Evolutionary conservation across 345 rosid species (phyloP).

Genomic region (Acer saccharum): DNA sequence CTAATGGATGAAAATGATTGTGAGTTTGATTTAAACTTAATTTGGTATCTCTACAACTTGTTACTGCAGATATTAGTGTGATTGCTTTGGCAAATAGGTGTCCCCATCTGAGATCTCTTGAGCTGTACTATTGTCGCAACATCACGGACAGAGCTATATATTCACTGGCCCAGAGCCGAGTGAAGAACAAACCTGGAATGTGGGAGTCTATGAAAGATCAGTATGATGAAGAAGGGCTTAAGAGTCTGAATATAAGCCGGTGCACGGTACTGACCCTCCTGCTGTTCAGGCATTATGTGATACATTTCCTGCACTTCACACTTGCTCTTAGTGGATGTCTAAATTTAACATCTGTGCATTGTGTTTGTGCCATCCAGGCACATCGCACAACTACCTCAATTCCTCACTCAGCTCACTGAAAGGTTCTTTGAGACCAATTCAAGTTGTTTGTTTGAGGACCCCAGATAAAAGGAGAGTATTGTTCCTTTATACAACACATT

Average conservation of each 20-base stretch:
- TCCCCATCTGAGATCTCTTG: constrained; percentile 72
- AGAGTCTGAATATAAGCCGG: constrained; percentile 93
- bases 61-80: constrained; percentile 73
- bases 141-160: constrained; percentile 88
- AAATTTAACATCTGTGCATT: constrained; percentile 87
- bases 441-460: too few species aligned
- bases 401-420: constrained; percentile 61
- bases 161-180: constrained; percentile 65
- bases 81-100: constrained; percentile 85
- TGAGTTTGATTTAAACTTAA: not conserved
- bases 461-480: too few species aligned
- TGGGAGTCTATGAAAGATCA: constrained; percentile 62
- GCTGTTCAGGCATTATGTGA: constrained; percentile 96
- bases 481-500: too few species aligned
- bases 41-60: not conserved
- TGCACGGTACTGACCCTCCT: constrained; percentile 88
- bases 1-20: not conserved
- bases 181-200: constrained; percentile 57
- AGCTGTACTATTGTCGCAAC: constrained; percentile 85
- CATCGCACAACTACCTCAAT: constrained; percentile 47
- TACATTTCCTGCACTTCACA: constrained; percentile 90
- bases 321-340: constrained; percentile 97
- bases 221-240: constrained; percentile 74
- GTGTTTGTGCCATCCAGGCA: constrained; percentile 80
- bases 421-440: not conserved